Evolutionary conservation across 1,284 basidiomycete species (phyloP), one percentile per base, ranked within the genome.

Genomic region (Retiboletus flavoniger): DNA sequence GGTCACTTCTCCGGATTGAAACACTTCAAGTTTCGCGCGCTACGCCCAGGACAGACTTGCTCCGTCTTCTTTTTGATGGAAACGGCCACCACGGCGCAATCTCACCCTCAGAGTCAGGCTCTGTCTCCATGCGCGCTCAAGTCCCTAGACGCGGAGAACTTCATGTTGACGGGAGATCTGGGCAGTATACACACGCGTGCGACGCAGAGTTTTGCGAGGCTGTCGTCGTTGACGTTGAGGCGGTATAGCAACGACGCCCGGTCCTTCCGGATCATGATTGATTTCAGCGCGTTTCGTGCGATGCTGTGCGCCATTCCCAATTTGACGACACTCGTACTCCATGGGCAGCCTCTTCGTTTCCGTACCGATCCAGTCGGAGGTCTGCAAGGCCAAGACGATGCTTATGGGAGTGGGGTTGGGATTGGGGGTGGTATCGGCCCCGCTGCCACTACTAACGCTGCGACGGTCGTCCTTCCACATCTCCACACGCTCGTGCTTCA

Each of bases 41-140:
- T 64, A 11, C 64, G 65, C 9, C 68, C 69, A 14, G 66, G 69
- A 31, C 66, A 67, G 19, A 70, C 59, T 1, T 71, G 66, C 40
- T 51, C 66, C 17, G 38, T 63, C 24, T 54, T 64, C 31, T 70
- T 67, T 57, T 48, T 67, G 42, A 66, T 51, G 53, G 58, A 59
- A 26, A 35, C 32, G 1, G 44, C 63, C 40, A 50, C 49, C 17
- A 13, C 36, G n/a, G 29, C 52, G 3, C 65, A 54, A n/a, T n/a
- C 54, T 9, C 50, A 47, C 19, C 10, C 39, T 29, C 6, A 41
- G 1, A 24, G 38, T 16, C 58, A 53, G 41, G 14, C 31, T 0
- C 7, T 39, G 8, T 35, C 52, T 1, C 39, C 53, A 9, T 64
- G 58, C 44, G 43, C 51, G 38, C 66, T 71, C 28, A 67, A 58